A percentile compares a stretch with the other conserved stretches of the same genome.
Evolutionary conservation across 345 rosid species (phyloP).

Genomic region (Stellera chamaejasme): DNA sequence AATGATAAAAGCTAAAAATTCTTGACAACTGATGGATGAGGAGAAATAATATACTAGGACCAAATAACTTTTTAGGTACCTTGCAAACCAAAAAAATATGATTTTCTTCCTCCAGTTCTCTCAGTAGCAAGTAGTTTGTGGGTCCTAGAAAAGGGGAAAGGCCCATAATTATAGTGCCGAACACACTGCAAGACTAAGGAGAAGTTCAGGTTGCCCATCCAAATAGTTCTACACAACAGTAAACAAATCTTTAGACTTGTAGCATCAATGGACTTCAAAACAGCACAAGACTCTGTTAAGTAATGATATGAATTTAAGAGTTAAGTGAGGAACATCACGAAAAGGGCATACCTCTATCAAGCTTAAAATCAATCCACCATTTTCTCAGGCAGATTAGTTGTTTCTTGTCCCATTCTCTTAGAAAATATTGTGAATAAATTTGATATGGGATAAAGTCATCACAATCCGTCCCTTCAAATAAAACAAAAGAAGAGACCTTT

Average conservation of each 20-base stretch:
- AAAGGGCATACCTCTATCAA: constrained; percentile 34
- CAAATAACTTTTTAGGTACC: constrained; percentile 24
- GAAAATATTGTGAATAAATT: constrained; percentile 39
- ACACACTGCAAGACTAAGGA: background rate
- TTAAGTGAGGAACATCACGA: too few species aligned
- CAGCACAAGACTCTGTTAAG: background rate
- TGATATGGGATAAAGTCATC: constrained; percentile 47
- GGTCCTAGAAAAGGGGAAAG: constrained; percentile 18
- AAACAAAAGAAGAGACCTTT: constrained; percentile 53
- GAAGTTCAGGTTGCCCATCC: background rate
- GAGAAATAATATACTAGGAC: background rate
- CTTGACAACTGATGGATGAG: background rate
- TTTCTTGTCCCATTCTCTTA: constrained; percentile 37
- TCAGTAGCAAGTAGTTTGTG: constrained; percentile 32
- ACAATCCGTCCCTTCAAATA: constrained; percentile 39
- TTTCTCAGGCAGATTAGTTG: constrained; percentile 33
- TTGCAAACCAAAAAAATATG: constrained; percentile 38
- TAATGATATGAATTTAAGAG: background rate
- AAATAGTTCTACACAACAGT: too few species aligned
- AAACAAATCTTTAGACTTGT: background rate
- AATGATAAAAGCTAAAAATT: background rate
- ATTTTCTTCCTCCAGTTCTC: constrained; percentile 51
- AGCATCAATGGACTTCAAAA: background rate
- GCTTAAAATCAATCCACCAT: constrained; percentile 26
- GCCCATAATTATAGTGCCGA: background rate